Evolutionary conservation across 1,284 basidiomycete species (phyloP), one percentile per base, ranked within the genome.

Genomic region (Cryptococcus hybrid): DNA sequence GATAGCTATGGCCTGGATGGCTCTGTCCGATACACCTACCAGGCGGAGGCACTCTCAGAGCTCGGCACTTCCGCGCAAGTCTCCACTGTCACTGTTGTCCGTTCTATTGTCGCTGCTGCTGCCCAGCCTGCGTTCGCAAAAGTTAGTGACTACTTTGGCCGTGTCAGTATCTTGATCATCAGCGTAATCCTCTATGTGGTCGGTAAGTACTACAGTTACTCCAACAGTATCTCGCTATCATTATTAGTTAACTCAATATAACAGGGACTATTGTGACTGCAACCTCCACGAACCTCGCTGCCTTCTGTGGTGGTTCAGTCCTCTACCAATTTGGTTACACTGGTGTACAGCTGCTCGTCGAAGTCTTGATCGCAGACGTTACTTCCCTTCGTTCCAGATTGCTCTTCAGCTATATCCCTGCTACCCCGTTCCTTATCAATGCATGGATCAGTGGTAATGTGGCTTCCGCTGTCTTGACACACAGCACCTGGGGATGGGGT

Each of bases 291-390:
- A 64, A 67, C 38, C 63, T 80, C 6, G 61, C 60, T 7, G 61
- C 57, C 1, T 80, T 76, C 61, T 65, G 70, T 3, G 78, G 71
- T 7, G 79, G 79, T 12, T 70, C 74, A 0, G 57, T 78, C 11
- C 48, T 78, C 1, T 73, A 76, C 56, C 73, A 79, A 61, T 65
- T 79, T 12, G 68, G 65, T 13, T 69, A 63, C 54, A 66, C 65
- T n/a, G 67, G 61, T 48, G 38, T 61, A 11, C 62, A 64, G 51
- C 56, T 73, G 44, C 60, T 69, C 50, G 64, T 79, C 43, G 78
- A 79, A 59, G 67, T 80, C 51, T 58, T 80, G 53, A 76, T 80
- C 48, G 79, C 73, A 51, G 80, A 81, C 63, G 63, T 70, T 18
- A 77, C 79, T 0, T 73, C 71, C 3, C 69, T 80, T 7, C 71